A percentile compares a stretch with the other conserved stretches of the same genome.
phyloP scores from a whole-genome alignment of 1,284 basidiomycete species.

The Salmacisia buchloeana region DNA sequence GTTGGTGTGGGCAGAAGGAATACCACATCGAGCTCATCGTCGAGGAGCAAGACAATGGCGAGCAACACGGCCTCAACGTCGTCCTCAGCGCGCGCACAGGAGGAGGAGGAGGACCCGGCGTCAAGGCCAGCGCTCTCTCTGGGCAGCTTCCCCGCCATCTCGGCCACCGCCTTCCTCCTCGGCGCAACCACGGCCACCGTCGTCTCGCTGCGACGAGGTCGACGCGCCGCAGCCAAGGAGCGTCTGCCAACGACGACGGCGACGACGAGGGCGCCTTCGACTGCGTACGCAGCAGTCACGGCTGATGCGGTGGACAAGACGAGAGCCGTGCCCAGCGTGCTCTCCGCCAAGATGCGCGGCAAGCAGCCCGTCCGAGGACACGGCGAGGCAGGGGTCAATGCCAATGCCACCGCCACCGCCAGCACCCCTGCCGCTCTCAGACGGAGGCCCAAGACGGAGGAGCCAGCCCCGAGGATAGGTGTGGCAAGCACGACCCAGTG shows the following conservation, averaged over 20 bases:
- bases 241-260: not conserved
- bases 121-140: not conserved
- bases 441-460: too few relatives aligned
- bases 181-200: not conserved
- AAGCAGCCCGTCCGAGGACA: not conserved
- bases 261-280: not conserved
- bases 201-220: not conserved
- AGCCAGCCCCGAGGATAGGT: too few relatives aligned
- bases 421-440: not conserved
- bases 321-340: not conserved
- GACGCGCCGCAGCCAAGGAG: not conserved
- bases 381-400: too few relatives aligned
- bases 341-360: not conserved
- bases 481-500: too few relatives aligned
- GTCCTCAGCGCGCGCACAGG: too few relatives aligned
- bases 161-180: not conserved
- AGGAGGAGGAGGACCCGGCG: too few relatives aligned
- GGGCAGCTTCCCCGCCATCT: conserved; percentile 9
- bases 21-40: too few relatives aligned
- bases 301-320: too few relatives aligned
- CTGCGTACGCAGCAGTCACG: too few relatives aligned
- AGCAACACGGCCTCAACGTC: too few relatives aligned
- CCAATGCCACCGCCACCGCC: not conserved
- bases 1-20: too few relatives aligned
- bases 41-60: too few relatives aligned